A percentile compares a stretch with the other conserved stretches of the same genome.
Conservation (phyloP, 768 basidiomycete species). For the Favolaschia claudopus region DNA sequence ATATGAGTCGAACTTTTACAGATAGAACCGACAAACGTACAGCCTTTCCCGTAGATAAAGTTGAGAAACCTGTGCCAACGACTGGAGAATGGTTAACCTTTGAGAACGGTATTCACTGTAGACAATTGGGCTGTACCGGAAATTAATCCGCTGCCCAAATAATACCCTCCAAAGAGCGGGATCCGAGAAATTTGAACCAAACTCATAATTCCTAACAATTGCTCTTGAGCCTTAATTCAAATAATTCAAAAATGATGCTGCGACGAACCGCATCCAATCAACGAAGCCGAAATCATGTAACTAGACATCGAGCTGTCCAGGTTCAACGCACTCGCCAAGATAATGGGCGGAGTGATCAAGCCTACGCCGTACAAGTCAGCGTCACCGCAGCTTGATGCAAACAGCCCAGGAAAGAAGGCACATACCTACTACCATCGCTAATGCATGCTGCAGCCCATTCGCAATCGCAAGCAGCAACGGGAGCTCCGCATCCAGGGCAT, state of each 20-base stretch:
- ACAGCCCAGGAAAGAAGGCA: too few species aligned
- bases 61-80: too few species aligned
- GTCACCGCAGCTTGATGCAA: too few species aligned
- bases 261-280: slow-evolving; percentile 87
- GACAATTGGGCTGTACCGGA: too few species aligned
- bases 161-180: slow-evolving; percentile 66
- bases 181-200: slow-evolving; percentile 80
- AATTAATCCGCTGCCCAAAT: slow-evolving; percentile 78
- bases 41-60: too few species aligned
- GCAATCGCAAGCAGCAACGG: slow-evolving; percentile 77
- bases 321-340: slow-evolving; percentile 69
- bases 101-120: too few species aligned
- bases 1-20: too few species aligned
- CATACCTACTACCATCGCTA: slow-evolving; percentile 89
- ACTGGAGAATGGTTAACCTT: too few species aligned
- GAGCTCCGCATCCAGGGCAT: slow-evolving; percentile 72
- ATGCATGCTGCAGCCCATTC: slow-evolving; percentile 75
- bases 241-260: slow-evolving; percentile 61
- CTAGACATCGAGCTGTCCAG: slow-evolving; percentile 64
- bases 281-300: slow-evolving; percentile 82
- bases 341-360: slow-evolving; percentile 84
- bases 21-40: too few species aligned
- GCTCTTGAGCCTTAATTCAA: too few species aligned
- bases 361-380: too few species aligned
- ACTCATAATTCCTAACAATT: slow-evolving; percentile 80